phyloP scores from a whole-genome alignment of 352 stramenopile species.

The Hyaloperonospora brassicae region DNA sequence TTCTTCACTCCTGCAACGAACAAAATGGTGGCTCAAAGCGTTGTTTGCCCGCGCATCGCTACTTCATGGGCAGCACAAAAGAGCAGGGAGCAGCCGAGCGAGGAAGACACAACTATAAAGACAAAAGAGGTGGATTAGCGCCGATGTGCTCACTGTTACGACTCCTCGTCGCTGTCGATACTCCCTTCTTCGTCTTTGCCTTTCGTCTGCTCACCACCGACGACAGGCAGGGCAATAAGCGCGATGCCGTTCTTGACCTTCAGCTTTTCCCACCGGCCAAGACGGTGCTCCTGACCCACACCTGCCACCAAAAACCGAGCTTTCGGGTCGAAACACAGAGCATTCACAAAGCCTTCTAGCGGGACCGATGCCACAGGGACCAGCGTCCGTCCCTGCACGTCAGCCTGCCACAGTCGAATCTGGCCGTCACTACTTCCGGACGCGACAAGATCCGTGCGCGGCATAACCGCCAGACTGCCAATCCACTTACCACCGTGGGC shows the following conservation, averaged over 20 bases:
- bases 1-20: slow-evolving; percentile 68
- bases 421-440: slow-evolving; percentile 88
- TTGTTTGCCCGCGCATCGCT: not conserved
- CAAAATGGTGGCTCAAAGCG: slow-evolving; percentile 10
- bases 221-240: slow-evolving; percentile 76
- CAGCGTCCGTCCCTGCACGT: slow-evolving; percentile 62
- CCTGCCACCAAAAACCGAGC: slow-evolving; percentile 86
- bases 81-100: slow-evolving; percentile 6
- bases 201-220: slow-evolving; percentile 32
- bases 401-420: slow-evolving; percentile 87
- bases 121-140: slow-evolving; percentile 9
- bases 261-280: slow-evolving; percentile 87
- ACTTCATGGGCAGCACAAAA: not conserved
- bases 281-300: slow-evolving; percentile 88
- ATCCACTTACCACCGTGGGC: slow-evolving; percentile 91
- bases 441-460: slow-evolving; percentile 85
- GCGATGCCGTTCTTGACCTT: slow-evolving; percentile 87
- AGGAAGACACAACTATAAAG: slow-evolving; percentile 21
- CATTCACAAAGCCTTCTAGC: slow-evolving; percentile 66
- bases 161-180: slow-evolving; percentile 25
- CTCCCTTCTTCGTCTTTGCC: slow-evolving; percentile 27
- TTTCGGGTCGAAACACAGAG: slow-evolving; percentile 62
- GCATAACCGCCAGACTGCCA: slow-evolving; percentile 81
- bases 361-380: slow-evolving; percentile 63
- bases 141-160: slow-evolving; percentile 18